phyloP scores from a whole-genome alignment of 2,329 filamentous ascomycete genomes.

The Trichothecium roseum region DNA sequence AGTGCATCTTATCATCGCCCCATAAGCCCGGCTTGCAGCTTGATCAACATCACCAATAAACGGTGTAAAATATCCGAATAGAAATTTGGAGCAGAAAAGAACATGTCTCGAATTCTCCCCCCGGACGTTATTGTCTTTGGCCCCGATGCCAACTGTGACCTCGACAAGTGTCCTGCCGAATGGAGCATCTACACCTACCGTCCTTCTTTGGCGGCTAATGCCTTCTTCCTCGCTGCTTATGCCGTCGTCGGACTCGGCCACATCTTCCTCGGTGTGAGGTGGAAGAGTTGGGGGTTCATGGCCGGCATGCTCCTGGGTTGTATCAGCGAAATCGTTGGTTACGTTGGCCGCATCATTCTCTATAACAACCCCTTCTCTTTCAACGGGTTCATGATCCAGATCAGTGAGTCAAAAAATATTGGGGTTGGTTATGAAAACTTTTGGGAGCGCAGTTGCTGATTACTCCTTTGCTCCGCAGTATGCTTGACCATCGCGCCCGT shows the following conservation, averaged over 20 bases:
- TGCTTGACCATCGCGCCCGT: conserved; percentile 43
- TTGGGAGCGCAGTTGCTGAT: too few relatives aligned
- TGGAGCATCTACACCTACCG: conserved; percentile 43
- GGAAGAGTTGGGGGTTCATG: conserved; percentile 38
- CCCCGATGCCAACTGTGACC: conserved; percentile 32
- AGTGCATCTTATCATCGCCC: too few relatives aligned
- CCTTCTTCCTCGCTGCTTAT: conserved; percentile 40
- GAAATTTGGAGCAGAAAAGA: too few relatives aligned
- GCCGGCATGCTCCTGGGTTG: conserved; percentile 45
- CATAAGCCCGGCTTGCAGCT: too few relatives aligned
- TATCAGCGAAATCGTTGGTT: conserved; percentile 49
- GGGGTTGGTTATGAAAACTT: too few relatives aligned
- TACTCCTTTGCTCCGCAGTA: conserved; percentile 17
- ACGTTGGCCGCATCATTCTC: conserved; percentile 47
- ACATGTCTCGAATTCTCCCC: conserved; percentile 4
- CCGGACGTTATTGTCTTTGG: conserved; percentile 27
- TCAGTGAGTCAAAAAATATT: conserved; percentile 34
- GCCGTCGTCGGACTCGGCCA: conserved; percentile 28
- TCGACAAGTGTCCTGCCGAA: conserved; percentile 34
- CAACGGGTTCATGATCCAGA: conserved; percentile 54
- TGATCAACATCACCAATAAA: too few relatives aligned
- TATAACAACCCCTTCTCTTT: conserved; percentile 48
- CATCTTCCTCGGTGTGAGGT: conserved; percentile 30
- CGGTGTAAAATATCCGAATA: too few relatives aligned
- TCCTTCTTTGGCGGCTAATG: conserved; percentile 42